Conservation (phyloP, 2,329 filamentous ascomycete species). For the Ampelomyces quisqualis region DNA sequence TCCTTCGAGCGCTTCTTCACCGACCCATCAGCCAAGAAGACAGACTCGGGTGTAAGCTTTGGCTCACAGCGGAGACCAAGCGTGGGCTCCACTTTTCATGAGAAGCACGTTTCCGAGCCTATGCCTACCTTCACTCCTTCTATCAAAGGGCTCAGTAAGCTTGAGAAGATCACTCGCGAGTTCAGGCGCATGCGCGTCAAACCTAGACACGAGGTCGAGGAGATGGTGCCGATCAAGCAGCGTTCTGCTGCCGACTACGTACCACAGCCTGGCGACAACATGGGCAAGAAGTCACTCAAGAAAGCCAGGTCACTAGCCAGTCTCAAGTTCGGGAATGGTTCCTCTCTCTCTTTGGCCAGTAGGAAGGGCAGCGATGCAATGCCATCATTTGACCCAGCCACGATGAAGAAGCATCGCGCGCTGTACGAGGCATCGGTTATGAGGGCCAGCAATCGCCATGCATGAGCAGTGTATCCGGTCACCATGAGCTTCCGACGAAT, state of each 20-base stretch:
- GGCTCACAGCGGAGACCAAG: constrained; percentile 42
- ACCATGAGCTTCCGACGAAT: constrained; percentile 5
- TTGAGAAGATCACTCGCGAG: constrained; percentile 62
- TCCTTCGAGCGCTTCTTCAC: constrained; percentile 36
- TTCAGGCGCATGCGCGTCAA: constrained; percentile 59
- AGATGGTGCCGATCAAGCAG: constrained; percentile 44
- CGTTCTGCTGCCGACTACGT: constrained; percentile 18
- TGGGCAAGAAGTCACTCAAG: constrained; percentile 38
- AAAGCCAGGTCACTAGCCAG: constrained; percentile 41
- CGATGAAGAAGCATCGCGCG: constrained; percentile 41
- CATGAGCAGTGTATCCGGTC: constrained; percentile 3
- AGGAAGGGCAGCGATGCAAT: constrained; percentile 38
- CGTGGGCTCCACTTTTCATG: constrained; percentile 27
- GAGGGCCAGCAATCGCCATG: constrained; percentile 9
- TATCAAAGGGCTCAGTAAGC: constrained; percentile 48
- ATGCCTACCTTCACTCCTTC: constrained; percentile 18
- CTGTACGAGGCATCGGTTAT: constrained; percentile 37
- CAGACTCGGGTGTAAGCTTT: constrained; percentile 66
- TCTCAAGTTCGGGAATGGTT: constrained; percentile 33
- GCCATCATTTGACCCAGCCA: constrained; percentile 34
- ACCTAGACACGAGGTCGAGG: constrained; percentile 53
- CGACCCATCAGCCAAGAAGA: constrained; percentile 55
- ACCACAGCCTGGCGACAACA: constrained; percentile 21
- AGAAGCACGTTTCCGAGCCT: constrained; percentile 26
- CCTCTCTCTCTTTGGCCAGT: constrained; percentile 35